A percentile compares a stretch with the other conserved stretches of the same genome.
phyloP scores from a whole-genome alignment of 228 moss, liverwort and hornwort species.

The Sphagnum magellanicum region DNA sequence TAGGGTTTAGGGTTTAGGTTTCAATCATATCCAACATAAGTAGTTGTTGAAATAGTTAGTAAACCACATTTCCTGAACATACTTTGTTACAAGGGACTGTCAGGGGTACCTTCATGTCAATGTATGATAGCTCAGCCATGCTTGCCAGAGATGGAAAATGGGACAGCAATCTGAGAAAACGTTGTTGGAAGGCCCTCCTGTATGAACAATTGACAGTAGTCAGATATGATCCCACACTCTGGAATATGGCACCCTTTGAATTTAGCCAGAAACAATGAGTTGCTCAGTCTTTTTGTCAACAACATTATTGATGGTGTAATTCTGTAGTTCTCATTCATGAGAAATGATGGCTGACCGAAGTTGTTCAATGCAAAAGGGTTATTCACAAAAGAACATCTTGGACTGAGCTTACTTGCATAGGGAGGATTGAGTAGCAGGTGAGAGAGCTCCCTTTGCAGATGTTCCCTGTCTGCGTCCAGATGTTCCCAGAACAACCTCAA shows the following conservation, averaged over 20 bases:
- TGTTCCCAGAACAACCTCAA: conserved; percentile 89
- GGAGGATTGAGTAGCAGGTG: conserved; percentile 68
- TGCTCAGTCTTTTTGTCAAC: not conserved
- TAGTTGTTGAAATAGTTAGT: not conserved
- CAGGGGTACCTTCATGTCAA: conserved; percentile 50
- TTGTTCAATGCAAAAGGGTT: not conserved
- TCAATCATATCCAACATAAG: not conserved
- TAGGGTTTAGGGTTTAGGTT: not conserved
- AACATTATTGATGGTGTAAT: not conserved
- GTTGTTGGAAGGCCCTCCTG: conserved; percentile 59
- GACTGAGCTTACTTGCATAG: conserved; percentile 68
- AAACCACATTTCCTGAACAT: not conserved
- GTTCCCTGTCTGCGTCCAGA: conserved; percentile 91
- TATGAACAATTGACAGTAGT: not conserved
- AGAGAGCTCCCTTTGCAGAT: conserved; percentile 79
- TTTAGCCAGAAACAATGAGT: not conserved
- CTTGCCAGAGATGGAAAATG: conserved; percentile 42
- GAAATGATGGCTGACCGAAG: not conserved
- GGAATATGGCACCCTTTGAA: not conserved
- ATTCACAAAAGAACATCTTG: not conserved
- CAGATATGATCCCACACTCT: not conserved
- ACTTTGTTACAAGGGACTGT: no score
- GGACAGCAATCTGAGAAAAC: conserved; percentile 35
- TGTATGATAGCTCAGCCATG: conserved; percentile 38
- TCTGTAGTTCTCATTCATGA: not conserved